Percentiles rank a stretch among this genome's conserved stretches.
Evolutionary conservation across 2,329 filamentous ascomycete species (phyloP).

Genomic region (Aspergillus pseudoterreus): DNA sequence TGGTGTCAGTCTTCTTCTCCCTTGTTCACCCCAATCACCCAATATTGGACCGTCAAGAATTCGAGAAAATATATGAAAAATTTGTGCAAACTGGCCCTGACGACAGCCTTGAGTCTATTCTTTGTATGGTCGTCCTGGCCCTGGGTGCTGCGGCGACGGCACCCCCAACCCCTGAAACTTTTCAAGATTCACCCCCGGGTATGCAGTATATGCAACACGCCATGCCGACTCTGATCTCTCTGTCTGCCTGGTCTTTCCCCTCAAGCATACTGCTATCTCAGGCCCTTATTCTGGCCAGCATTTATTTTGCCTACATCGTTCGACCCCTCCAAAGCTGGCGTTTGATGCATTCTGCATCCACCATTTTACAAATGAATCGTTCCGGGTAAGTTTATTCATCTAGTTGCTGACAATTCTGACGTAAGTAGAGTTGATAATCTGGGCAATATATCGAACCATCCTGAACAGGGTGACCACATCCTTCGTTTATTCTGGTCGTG

Average conservation of each 20-base stretch:
- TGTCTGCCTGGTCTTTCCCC: not conserved
- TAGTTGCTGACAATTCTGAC: too few species aligned
- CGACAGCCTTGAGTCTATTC: not conserved
- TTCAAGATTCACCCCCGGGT: not conserved
- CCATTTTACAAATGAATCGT: not conserved
- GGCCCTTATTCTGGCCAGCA: not conserved
- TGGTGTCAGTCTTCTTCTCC: not conserved
- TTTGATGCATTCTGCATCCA: not conserved
- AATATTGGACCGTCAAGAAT: not conserved
- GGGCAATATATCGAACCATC: too few species aligned
- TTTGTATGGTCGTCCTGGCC: not conserved
- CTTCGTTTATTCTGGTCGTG: slow-evolving; percentile 1
- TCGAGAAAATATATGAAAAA: not conserved
- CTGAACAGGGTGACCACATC: not conserved
- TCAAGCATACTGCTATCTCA: not conserved
- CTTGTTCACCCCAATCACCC: slow-evolving; percentile 1
- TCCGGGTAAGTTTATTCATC: not conserved
- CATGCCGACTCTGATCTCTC: not conserved
- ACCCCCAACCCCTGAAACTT: not conserved
- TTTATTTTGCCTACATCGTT: slow-evolving; percentile 1
- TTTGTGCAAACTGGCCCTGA: not conserved
- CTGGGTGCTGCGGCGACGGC: not conserved
- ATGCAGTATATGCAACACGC: not conserved
- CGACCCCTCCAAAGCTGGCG: not conserved
- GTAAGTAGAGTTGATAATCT: too few species aligned